These are phyloP conservation scores for Emericellopsis cladophorae DNA, from an alignment of 2,329 filamentous ascomycete genomes.

Conservation along the genomic window DNA sequence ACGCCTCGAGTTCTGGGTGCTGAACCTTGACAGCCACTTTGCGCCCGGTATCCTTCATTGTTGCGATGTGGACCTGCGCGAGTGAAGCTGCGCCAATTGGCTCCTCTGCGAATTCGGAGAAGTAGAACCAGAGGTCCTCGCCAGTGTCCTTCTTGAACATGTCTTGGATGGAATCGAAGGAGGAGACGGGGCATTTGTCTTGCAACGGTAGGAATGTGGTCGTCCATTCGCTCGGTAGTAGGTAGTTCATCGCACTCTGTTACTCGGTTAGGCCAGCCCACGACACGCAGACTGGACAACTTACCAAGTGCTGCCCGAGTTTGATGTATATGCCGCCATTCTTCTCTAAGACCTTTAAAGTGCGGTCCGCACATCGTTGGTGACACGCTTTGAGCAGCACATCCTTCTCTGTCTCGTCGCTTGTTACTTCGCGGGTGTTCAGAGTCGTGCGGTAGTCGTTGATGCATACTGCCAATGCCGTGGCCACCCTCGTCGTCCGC, in stretches of 20 bases:
- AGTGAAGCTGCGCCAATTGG: conserved; percentile 90
- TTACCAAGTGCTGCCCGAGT: conserved; percentile 78
- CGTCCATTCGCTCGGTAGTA: conserved; percentile 85
- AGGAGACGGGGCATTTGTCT: conserved; percentile 89
- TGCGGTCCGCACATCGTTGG: conserved; percentile 81
- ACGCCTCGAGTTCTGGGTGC: conserved; percentile 79
- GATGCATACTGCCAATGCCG: conserved; percentile 67
- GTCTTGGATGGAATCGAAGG: conserved; percentile 68
- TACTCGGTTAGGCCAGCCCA: conserved; percentile 10
- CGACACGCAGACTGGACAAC: conserved; percentile 3
- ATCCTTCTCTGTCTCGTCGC: conserved; percentile 52
- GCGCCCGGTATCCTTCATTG: conserved; percentile 67
- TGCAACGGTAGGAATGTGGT: conserved; percentile 92
- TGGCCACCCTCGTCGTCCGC: conserved; percentile 66
- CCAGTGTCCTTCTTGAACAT: conserved; percentile 85
- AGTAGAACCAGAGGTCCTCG: conserved; percentile 64
- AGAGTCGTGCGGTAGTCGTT: conserved; percentile 86
- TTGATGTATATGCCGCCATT: conserved; percentile 99
- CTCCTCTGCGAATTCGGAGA: conserved; percentile 66
- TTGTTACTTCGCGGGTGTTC: conserved; percentile 50
- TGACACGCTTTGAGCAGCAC: conserved; percentile 71
- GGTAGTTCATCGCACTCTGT: conserved; percentile 85
- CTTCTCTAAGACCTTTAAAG: conserved; percentile 76
- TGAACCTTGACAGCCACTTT: conserved; percentile 95
- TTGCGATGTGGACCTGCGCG: conserved; percentile 87